Conservation (phyloP, 306 rosid species). For the Corylus avellana region DNA sequence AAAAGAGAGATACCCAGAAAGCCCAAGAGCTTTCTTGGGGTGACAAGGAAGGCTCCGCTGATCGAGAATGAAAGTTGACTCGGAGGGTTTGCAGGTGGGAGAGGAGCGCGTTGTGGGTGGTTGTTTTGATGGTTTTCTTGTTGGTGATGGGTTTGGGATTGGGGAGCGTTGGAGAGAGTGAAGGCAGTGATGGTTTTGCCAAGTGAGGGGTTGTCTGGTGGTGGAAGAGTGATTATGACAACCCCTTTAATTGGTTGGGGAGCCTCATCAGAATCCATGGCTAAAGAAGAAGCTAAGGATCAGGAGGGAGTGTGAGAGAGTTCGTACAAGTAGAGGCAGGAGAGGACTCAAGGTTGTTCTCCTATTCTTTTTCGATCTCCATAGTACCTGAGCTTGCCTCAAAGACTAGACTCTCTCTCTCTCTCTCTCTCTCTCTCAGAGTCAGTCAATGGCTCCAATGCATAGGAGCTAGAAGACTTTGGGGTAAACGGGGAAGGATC, state of each 20-base stretch:
- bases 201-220: conserved; percentile 67
- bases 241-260: conserved; percentile 49
- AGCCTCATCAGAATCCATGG: conserved; percentile 53
- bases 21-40: conserved; percentile 43
- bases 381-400: not conserved
- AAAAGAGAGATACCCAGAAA: conserved; percentile 52
- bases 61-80: conserved; percentile 29
- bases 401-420: not conserved
- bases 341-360: not conserved
- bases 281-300: not conserved
- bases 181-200: conserved; percentile 88
- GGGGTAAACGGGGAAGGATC: not conserved
- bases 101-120: conserved; percentile 19
- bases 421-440: not conserved
- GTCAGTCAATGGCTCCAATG: not conserved
- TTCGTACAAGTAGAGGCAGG: not conserved
- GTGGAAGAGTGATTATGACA: conserved; percentile 81
- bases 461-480: not conserved
- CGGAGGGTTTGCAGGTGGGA: conserved; percentile 32
- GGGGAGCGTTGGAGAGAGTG: conserved; percentile 44
- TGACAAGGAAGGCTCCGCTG: conserved; percentile 27
- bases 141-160: conserved; percentile 22
- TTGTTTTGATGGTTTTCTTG: conserved; percentile 7
- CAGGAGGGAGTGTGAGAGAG: not conserved
- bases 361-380: not conserved